Conservation (phyloP, 805 yeast species). For the Vanderwaltozyma yarrowii region DNA sequence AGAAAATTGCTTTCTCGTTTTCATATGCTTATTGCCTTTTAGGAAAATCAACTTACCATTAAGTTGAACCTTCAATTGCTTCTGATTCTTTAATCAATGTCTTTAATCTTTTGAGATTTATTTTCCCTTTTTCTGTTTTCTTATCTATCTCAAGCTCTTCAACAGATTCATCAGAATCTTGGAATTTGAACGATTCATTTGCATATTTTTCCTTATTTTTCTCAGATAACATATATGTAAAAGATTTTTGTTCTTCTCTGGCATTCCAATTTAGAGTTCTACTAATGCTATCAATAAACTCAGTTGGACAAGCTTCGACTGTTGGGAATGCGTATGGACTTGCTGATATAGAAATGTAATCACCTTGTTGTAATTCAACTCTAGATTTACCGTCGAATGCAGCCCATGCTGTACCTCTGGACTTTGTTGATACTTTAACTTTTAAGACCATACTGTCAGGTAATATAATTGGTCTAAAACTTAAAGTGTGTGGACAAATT, state of each 20-base stretch:
- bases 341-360: slow-evolving; percentile 75
- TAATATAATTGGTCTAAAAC: slow-evolving; percentile 82
- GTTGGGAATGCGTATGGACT: slow-evolving; percentile 93
- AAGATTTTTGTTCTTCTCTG: slow-evolving; percentile 79
- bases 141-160: slow-evolving; percentile 5
- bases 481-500: slow-evolving; percentile 89
- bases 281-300: slow-evolving; percentile 75
- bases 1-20: too few relatives aligned
- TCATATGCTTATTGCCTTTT: too few relatives aligned
- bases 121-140: background rate
- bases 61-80: background rate
- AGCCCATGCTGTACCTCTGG: slow-evolving; percentile 92
- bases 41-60: too few relatives aligned
- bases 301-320: slow-evolving; percentile 61
- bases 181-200: slow-evolving; percentile 3
- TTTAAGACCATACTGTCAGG: slow-evolving; percentile 88
- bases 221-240: slow-evolving; percentile 30
- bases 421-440: slow-evolving; percentile 70
- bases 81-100: background rate
- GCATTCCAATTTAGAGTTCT: slow-evolving; percentile 90
- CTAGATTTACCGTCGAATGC: slow-evolving; percentile 90
- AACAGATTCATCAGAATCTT: slow-evolving; percentile 3
- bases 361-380: slow-evolving; percentile 72
- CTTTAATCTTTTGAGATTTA: background rate
- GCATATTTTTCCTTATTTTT: slow-evolving; percentile 12